A percentile compares a stretch with the other conserved stretches of the same genome.
phyloP scores from a whole-genome alignment of 2,329 filamentous ascomycete species.

The Colletotrichum endophyticum region DNA sequence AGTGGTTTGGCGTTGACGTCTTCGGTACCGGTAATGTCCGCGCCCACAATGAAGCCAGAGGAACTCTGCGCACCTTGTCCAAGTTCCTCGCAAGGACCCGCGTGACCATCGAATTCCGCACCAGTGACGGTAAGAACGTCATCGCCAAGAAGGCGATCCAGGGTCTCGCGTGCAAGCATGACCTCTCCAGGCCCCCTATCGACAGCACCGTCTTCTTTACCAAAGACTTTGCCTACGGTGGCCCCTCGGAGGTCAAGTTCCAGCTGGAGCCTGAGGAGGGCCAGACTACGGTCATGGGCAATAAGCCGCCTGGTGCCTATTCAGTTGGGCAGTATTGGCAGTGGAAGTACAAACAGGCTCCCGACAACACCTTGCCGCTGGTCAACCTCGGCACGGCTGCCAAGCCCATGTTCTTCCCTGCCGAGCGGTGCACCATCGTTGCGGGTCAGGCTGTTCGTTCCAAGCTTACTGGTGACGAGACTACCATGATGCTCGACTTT shows the following conservation, averaged over 20 bases:
- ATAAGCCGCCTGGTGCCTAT: constrained; percentile 25
- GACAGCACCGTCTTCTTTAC: neutral
- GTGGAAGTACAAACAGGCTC: constrained; percentile 28
- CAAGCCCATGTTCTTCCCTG: constrained; percentile 68
- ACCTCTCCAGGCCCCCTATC: neutral
- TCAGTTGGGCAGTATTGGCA: constrained; percentile 50
- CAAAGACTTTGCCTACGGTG: constrained; percentile 16
- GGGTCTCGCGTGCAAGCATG: constrained; percentile 26
- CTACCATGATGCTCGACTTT: constrained; percentile 72
- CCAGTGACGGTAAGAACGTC: constrained; percentile 22
- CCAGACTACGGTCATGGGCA: constrained; percentile 23
- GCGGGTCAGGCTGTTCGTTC: constrained; percentile 68
- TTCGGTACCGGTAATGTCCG: neutral
- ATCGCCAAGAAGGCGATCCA: constrained; percentile 26
- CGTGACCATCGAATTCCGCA: constrained; percentile 36
- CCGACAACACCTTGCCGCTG: constrained; percentile 50
- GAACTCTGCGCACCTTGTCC: constrained; percentile 32
- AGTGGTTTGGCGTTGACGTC: constrained; percentile 6
- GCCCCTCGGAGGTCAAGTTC: constrained; percentile 35
- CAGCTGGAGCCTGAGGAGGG: constrained; percentile 24
- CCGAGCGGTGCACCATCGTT: constrained; percentile 68
- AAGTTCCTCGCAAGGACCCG: constrained; percentile 44
- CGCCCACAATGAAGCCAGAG: neutral
- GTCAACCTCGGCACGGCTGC: constrained; percentile 67
- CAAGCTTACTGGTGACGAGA: constrained; percentile 66